Base-by-base conservation (phyloP, 371 early-diverging fungal genomes). In the Umbelopsis sp. region DNA sequence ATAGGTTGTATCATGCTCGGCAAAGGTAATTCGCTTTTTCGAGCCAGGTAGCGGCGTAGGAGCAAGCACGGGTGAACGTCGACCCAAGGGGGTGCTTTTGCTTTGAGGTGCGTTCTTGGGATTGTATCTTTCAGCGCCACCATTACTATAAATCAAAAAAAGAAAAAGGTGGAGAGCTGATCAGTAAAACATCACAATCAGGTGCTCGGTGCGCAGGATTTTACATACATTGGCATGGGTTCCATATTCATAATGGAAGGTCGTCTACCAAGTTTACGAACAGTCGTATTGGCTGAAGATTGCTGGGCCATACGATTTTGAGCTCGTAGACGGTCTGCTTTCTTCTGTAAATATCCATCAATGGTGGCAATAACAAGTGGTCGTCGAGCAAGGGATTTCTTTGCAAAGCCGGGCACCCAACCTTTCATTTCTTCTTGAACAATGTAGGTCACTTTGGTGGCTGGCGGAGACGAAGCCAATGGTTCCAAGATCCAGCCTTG, bases 401-500 rank as follows among this genome's bases (percentile, higher is more conserved):
- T 87, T 11, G 90, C 89, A 25, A 91, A 77, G 14, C 86, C 82
- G 14, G 91, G 88, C 35, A 91, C 77, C 84, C 89, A 83, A 37
- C 89, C 90, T 51, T 74, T 76, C 38, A 80, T 72, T 63, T 63
- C 74, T 69, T 81, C 81, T 68, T 81, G 79, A 22, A 82, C 79
- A 38, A 79, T 76, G 76, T 84, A 91, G 8, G 83, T 87, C 22
- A 91, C 81, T 69, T 86, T 81, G 29, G 89, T 91, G 24, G 87
- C 81, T 5, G 81, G 81, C 1, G 89, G 89, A 44, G 75, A 72
- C 9, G 82, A 83, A 16, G 75, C 80, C 16, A 87, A 63, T 44
- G 87, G 86, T 50, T 86, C 80, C 38, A 89, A 68, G 37, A 91
- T 77, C 90, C 90, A 91, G 20, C 90, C 92, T 73, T 83, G 84